Evolutionary conservation across 805 yeast species (phyloP), one percentile per base, ranked within the genome.

Genomic region (Metschnikowia cerradonensis): DNA sequence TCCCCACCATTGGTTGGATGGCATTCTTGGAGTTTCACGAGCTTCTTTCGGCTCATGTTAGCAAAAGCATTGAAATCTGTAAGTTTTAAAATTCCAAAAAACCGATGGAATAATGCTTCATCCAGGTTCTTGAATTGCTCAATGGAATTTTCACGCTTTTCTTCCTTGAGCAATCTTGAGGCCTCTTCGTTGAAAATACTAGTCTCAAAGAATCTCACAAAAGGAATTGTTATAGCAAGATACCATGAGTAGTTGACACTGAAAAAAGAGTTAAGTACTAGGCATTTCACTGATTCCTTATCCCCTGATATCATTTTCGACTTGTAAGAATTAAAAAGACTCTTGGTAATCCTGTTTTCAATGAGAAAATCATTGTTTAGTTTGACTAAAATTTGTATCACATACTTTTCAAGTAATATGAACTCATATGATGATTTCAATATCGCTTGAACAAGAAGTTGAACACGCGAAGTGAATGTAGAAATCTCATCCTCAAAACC

Each of bases 171-270:
- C 4, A 6, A 13, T 39, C 47, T 35, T 35, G 42, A 13, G 4
- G 10, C 20, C 11, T 60, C 54, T 51, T 73, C 77, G 14, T 64
- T 53, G 42, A 64, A 62, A 1, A 65, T 53, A 49, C 64, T 67
- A 48, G 63, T 53, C 51, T 74, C 78, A 42, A 68, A 51, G 3
- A 73, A 64, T 32, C 69, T 54, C 5, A 70, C 59, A 55, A 72
- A 74, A 6, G 78, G 78, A 2, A 61, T 51, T 2, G 72, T 65
- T 1, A 68, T 50, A 0, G 75, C 66, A 44, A 72, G 52, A 48
- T 62, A 68, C 78, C 77, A 73, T 1, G 70, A 57, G 54, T 67
- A 70, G 50, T 68, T 70, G 8, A 64, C 57, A 50, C 74, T 68
- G 54, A 60, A 68, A 43, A 57, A 57, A 2, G 66, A 56, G 50